Base-by-base conservation (phyloP, 768 basidiomycete genomes). In the Daedaleopsis nitida region DNA sequence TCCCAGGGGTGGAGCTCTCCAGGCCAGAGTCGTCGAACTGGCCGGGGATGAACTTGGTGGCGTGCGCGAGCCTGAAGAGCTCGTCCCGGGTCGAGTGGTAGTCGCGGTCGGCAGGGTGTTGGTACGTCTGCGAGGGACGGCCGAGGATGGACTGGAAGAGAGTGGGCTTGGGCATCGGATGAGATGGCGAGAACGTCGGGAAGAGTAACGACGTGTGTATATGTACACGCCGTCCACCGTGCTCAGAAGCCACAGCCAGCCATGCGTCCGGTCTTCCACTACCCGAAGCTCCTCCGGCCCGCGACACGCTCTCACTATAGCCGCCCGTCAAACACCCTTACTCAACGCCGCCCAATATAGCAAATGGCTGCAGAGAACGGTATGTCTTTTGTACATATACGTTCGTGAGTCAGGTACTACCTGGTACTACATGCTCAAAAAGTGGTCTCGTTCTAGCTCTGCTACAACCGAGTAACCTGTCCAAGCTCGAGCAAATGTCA, bases 111-210 rank as follows among this genome's bases (percentile, higher is more conserved):
- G 81, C 35, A 2, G 78, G 81, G 56, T 77, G 74, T 10, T 74
- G 68, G 71, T 91, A 91, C 0, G 80, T 74, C 69, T 88, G 85
- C 1, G 88, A 89, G 12, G 89, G 89, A 54, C 78, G 71, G 54
- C 84, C 82, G 45, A 92, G 78, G 47, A 90, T 71, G 43, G 77
- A 79, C 72, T 91, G 88, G 55, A 86, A 66, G 51, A 87, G 69
- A 5, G 84, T 83, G 50, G 85, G 83, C 68, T 80, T 84, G 32
- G 76, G 73, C 85, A 86, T 86, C 63, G 66, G 49, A 27, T 4
- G 23, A 34, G 45, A 58, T 32, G 49, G 48, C 43, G 58, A n/a
- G 21, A 52, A 23, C 52, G 38, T 32, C 27, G 27, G 7, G 27
- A 32, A 39, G 37, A 12, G 35, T 34, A n/a, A 13, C 21, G 38